Conservation (phyloP, 331 rosid genomes). For the Acacia pycnantha region DNA sequence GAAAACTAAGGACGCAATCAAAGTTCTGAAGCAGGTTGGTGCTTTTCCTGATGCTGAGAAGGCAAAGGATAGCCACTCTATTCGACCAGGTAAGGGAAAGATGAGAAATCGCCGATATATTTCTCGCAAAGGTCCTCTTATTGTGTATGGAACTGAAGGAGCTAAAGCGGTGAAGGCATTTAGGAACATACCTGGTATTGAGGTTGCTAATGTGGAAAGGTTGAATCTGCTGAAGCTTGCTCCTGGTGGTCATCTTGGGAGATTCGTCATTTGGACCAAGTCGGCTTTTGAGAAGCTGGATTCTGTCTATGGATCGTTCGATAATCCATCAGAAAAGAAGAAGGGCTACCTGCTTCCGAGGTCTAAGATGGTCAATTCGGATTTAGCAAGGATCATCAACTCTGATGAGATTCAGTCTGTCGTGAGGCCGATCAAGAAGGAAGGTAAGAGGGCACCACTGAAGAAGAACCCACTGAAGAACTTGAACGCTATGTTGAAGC, state of each 20-base stretch:
- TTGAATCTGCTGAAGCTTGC: conserved; percentile 59
- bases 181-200: conserved; percentile 56
- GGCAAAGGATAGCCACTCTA: conserved; percentile 16
- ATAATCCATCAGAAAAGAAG: conserved; percentile 59
- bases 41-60: conserved; percentile 10
- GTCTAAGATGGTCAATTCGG: conserved; percentile 69
- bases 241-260: conserved; percentile 62
- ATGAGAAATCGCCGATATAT: conserved; percentile 17
- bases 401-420: conserved; percentile 16
- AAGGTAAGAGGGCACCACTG: conserved; percentile 45
- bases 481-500: conserved; percentile 46
- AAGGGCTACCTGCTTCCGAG: conserved; percentile 55
- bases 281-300: conserved; percentile 68
- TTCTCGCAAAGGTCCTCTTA: conserved; percentile 13
- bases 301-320: conserved; percentile 61
- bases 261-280: conserved; percentile 70
- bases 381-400: conserved; percentile 35
- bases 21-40: conserved; percentile 26
- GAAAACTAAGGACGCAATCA: conserved; percentile 55
- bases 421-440: conserved; percentile 23
- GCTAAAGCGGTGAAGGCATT: conserved; percentile 62
- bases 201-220: conserved; percentile 58
- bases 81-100: conserved; percentile 21
- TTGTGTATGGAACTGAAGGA: conserved; percentile 39
- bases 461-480: conserved; percentile 68